These are phyloP conservation scores for Nymphaea colorata DNA, from an alignment of 164 flowering plant species.

Conservation along the genomic window DNA sequence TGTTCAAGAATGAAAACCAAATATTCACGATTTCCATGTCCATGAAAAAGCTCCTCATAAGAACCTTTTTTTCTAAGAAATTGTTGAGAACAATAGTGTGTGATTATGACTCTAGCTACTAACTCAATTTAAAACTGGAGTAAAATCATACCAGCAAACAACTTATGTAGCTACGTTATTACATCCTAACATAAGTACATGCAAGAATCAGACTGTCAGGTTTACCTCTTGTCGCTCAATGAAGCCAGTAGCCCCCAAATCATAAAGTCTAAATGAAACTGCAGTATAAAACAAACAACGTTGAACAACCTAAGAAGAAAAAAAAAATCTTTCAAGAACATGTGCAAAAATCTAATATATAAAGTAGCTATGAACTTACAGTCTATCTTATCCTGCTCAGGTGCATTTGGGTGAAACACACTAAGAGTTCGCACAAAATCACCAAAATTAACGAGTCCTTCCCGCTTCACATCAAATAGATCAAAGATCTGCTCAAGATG, in stretches of 20 bases:
- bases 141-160: background rate
- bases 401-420: slow-evolving; percentile 89
- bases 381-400: slow-evolving; percentile 75
- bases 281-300: slow-evolving; percentile 8
- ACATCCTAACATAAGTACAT: background rate
- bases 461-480: slow-evolving; percentile 76
- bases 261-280: slow-evolving; percentile 87
- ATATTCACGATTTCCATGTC: too few relatives aligned
- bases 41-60: too few relatives aligned
- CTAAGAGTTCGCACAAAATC: slow-evolving; percentile 82
- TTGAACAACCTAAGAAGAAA: background rate
- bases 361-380: slow-evolving; percentile 38
- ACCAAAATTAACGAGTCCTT: slow-evolving; percentile 86
- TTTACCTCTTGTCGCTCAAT: slow-evolving; percentile 92
- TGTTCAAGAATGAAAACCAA: too few relatives aligned
- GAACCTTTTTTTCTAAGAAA: too few relatives aligned
- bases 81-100: too few relatives aligned
- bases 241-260: slow-evolving; percentile 80
- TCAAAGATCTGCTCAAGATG: slow-evolving; percentile 67
- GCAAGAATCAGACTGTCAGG: background rate
- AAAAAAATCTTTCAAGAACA: background rate
- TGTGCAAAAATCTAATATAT: background rate
- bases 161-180: background rate
- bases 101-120: too few relatives aligned
- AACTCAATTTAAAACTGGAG: background rate